phyloP scores from a whole-genome alignment of 2,329 filamentous ascomycete genomes.

The Zymoseptoria passerinii region DNA sequence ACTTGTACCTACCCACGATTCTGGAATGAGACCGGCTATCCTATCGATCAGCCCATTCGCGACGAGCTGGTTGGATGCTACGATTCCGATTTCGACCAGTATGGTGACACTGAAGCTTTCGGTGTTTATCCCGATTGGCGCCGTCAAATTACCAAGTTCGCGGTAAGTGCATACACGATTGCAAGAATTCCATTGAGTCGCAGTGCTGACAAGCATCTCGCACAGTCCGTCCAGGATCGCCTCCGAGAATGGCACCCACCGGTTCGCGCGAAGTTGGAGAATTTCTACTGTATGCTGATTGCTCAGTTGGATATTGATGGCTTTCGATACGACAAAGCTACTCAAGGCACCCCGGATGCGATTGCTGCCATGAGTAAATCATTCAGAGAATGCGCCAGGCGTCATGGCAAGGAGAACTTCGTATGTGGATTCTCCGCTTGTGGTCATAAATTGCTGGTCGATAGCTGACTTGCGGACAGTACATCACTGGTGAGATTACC shows the following conservation, averaged over 20 bases:
- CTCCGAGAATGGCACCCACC: constrained; percentile 53
- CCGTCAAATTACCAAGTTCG: constrained; percentile 55
- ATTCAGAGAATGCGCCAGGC: constrained; percentile 48
- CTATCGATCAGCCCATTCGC: constrained; percentile 39
- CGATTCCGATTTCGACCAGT: constrained; percentile 54
- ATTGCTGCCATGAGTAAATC: constrained; percentile 48
- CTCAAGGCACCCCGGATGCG: constrained; percentile 52
- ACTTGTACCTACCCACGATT: constrained; percentile 47
- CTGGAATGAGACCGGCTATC: constrained; percentile 50
- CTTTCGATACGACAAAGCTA: constrained; percentile 57
- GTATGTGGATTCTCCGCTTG: constrained; percentile 26
- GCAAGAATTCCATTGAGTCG: not conserved
- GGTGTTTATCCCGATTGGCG: constrained; percentile 54
- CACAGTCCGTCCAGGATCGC: constrained; percentile 51
- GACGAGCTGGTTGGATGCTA: constrained; percentile 45
- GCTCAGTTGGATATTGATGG: constrained; percentile 54
- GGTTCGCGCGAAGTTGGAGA: constrained; percentile 48
- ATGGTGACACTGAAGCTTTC: constrained; percentile 54
- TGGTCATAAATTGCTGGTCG: not conserved
- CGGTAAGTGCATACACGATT: constrained; percentile 19
- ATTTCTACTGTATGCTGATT: constrained; percentile 55
- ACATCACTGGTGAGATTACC: constrained; percentile 52
- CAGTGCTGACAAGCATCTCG: not conserved
- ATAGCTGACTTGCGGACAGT: not conserved
- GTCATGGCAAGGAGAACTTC: constrained; percentile 53